These are phyloP conservation scores for sweet orange (Citrus sinensis) DNA, from an alignment of 345 rosid species.

Conservation along the genomic window DVS_A1.0 CM039169.1:1397501-1398000, in stretches of 20 bases:
- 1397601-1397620: neutral
- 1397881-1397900: neutral
- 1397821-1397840: neutral
- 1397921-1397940: neutral
- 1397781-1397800: neutral
- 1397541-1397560: slow-evolving; percentile 9
- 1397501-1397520: neutral
- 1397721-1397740: neutral
- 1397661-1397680: neutral
- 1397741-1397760: neutral
- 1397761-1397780: neutral
- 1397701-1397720: neutral
- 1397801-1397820: neutral
- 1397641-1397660: neutral
- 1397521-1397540: slow-evolving; percentile 2
- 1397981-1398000: neutral
- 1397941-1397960: neutral
- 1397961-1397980: neutral
- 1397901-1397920: too few relatives aligned
- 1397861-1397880: neutral
- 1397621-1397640: neutral
- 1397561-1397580: neutral
- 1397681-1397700: neutral
- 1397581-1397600: neutral
- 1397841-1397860: neutral